A percentile compares a stretch with the other conserved stretches of the same genome.
Conservation (phyloP, 106 monocot genomes). For the Alisma plantagoaquatica region DNA sequence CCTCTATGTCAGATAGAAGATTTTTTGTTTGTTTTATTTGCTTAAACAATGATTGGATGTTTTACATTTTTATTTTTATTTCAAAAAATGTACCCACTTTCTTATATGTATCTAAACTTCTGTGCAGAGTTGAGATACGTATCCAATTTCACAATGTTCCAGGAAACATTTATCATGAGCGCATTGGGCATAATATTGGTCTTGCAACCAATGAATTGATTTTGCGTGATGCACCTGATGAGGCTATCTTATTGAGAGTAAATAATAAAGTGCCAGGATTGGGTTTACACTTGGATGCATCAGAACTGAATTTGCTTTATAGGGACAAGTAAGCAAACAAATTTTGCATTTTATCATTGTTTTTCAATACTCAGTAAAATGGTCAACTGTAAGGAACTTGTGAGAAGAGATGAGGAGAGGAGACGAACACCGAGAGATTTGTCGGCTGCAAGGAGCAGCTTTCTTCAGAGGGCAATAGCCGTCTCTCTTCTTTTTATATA, state of each 20-base stretch:
- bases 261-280: conserved; percentile 90
- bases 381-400: no score
- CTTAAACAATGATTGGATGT: no score
- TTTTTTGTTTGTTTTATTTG: no score
- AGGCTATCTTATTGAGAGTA: conserved; percentile 69
- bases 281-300: conserved; percentile 73
- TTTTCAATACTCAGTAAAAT: no score
- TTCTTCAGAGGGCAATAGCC: no score
- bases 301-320: conserved; percentile 81
- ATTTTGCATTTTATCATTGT: not conserved
- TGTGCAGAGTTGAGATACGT: conserved; percentile 69
- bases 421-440: no score
- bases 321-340: conserved; percentile 46
- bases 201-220: conserved; percentile 72
- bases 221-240: conserved; percentile 59
- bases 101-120: not conserved
- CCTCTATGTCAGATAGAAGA: no score
- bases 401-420: no score
- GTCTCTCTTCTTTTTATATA: no score
- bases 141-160: conserved; percentile 87
- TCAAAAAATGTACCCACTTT: no score
- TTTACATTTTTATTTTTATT: no score
- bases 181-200: conserved; percentile 61
- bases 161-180: conserved; percentile 67
- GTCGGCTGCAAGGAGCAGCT: no score